These are phyloP conservation scores for Gaultheria prostrata DNA, from an alignment of 148 eudicot species.

Conservation along the genomic window DNA sequence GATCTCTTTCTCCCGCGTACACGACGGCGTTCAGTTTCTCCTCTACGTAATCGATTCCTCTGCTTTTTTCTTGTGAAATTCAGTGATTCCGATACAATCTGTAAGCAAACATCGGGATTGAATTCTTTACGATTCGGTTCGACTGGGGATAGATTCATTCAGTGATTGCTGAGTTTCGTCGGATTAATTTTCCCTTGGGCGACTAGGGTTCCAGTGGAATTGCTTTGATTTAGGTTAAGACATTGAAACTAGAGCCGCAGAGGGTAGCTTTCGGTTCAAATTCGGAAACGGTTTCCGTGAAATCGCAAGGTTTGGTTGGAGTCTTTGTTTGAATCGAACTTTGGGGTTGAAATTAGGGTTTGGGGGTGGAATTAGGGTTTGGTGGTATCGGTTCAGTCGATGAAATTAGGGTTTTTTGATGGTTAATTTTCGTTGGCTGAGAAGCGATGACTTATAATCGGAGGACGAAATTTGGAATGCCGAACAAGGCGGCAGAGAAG, in stretches of 20 bases:
- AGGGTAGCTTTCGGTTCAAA: not conserved
- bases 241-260: not conserved
- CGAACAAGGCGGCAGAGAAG: conserved; percentile 30
- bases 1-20: not conserved
- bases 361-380: conserved; percentile 34
- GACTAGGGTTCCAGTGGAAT: conserved; percentile 12
- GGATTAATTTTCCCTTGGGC: not conserved
- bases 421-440: conserved; percentile 14
- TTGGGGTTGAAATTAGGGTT: conserved; percentile 30
- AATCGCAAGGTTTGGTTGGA: not conserved
- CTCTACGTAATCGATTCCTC: not conserved
- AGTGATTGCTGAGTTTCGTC: not conserved
- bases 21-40: not conserved
- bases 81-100: not conserved
- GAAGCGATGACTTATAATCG: conserved; percentile 35
- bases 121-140: not conserved
- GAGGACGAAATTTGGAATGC: conserved; percentile 35
- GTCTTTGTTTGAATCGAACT: not conserved
- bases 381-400: not conserved
- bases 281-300: not conserved
- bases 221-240: not conserved
- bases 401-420: conserved; percentile 33
- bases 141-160: not conserved
- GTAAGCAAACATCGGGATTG: not conserved
- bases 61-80: not conserved